Evolutionary conservation across 139 green algal genomes (phyloP).

Genomic region (Coccomyxa sp.): DNA sequence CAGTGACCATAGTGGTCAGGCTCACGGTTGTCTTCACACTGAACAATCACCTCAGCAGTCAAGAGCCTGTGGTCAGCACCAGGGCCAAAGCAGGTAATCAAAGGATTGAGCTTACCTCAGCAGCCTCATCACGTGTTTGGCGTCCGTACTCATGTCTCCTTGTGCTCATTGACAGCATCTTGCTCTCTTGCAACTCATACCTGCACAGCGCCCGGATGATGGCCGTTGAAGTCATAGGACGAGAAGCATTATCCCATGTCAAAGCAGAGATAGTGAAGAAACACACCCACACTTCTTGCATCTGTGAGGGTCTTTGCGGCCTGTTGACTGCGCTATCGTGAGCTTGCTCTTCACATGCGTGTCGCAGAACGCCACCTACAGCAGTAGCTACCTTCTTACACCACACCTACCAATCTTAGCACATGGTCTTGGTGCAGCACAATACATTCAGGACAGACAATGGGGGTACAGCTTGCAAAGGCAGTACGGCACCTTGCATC

Average conservation of each 20-base stretch:
- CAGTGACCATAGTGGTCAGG: too few species aligned
- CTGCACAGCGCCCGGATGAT: too few species aligned
- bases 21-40: too few species aligned
- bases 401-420: too few species aligned
- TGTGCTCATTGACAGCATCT: constrained; percentile 32
- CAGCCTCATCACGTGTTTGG: constrained; percentile 20
- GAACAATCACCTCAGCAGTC: too few species aligned
- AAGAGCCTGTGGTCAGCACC: too few species aligned
- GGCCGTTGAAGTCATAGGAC: not conserved
- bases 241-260: not conserved
- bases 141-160: constrained; percentile 28
- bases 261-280: not conserved
- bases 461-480: too few species aligned
- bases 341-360: constrained; percentile 34
- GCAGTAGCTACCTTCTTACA: too few species aligned
- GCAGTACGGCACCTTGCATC: too few species aligned
- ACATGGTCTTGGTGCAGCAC: too few species aligned
- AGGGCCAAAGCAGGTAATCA: too few species aligned
- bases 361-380: constrained; percentile 28
- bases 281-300: constrained; percentile 20
- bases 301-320: constrained; percentile 20
- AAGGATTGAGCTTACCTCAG: not conserved
- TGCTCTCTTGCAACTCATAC: constrained; percentile 32
- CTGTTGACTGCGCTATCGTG: not conserved
- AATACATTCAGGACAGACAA: too few species aligned